These are phyloP conservation scores for Globisporangium parvum DNA, from an alignment of 352 stramenopile species.

Conservation along the genomic window DNA sequence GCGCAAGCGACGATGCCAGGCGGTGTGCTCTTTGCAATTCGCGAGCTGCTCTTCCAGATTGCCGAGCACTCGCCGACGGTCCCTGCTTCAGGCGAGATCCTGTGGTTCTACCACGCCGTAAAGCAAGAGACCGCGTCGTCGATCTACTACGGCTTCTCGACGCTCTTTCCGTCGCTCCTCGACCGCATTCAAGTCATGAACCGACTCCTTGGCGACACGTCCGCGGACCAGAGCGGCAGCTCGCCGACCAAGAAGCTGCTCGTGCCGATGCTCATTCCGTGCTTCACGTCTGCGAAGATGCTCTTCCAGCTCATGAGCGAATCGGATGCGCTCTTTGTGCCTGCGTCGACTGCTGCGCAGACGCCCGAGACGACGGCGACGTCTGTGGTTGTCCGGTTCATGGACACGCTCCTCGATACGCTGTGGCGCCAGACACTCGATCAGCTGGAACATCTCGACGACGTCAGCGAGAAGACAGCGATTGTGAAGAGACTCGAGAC, in stretches of 20 bases:
- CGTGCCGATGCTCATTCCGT: constrained; percentile 78
- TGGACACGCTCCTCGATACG: constrained; percentile 49
- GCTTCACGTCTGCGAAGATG: constrained; percentile 79
- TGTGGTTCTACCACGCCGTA: constrained; percentile 72
- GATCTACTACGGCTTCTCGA: constrained; percentile 80
- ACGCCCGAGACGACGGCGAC: constrained; percentile 11
- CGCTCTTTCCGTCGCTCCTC: constrained; percentile 71
- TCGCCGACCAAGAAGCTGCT: constrained; percentile 54
- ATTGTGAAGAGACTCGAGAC: constrained; percentile 27
- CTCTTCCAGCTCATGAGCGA: constrained; percentile 78
- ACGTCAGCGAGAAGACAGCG: constrained; percentile 4
- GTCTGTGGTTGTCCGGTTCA: constrained; percentile 30
- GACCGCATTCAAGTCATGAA: constrained; percentile 81
- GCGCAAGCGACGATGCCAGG: constrained; percentile 25
- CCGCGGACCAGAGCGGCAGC: constrained; percentile 12
- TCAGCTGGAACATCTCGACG: constrained; percentile 11
- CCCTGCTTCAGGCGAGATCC: constrained; percentile 25
- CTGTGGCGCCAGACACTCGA: constrained; percentile 36
- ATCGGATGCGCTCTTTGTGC: constrained; percentile 19
- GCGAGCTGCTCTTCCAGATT: constrained; percentile 65
- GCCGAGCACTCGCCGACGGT: constrained; percentile 37
- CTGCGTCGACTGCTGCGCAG: not conserved
- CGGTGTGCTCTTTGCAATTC: constrained; percentile 46
- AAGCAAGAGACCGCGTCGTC: constrained; percentile 73
- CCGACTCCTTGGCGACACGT: constrained; percentile 46